These are phyloP conservation scores for Miamiensis avidus DNA, from an alignment of 169 alveolate genomes.

Conservation along the genomic window DNA sequence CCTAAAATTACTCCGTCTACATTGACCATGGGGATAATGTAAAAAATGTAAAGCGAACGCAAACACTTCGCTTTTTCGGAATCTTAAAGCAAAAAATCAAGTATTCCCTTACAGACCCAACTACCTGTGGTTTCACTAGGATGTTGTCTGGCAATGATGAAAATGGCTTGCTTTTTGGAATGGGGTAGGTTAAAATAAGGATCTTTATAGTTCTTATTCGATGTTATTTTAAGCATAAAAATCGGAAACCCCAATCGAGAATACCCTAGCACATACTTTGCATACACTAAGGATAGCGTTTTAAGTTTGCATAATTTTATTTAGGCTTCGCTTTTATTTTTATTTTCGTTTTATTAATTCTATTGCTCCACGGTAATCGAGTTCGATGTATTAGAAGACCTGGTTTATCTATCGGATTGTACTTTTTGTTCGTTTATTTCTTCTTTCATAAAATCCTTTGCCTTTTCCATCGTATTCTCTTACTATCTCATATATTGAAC, in stretches of 20 bases:
- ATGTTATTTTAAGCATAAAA: slow-evolving; percentile 32
- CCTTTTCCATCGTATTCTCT: no score
- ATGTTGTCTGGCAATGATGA: slow-evolving; percentile 59
- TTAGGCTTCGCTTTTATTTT: neutral
- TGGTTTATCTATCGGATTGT: no score
- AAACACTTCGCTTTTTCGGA: slow-evolving; percentile 10
- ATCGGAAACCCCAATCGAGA: slow-evolving; percentile 45
- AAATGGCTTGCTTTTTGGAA: slow-evolving; percentile 34
- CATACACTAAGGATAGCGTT: slow-evolving; percentile 12
- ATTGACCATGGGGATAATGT: slow-evolving; percentile 73
- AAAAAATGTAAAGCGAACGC: slow-evolving; percentile 46
- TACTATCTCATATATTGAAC: no score
- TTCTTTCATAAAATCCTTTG: no score
- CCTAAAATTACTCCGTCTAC: slow-evolving; percentile 82
- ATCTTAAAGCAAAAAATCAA: slow-evolving; percentile 28
- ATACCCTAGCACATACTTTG: slow-evolving; percentile 13
- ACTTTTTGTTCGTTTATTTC: no score
- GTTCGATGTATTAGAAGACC: no score
- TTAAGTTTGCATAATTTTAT: neutral
- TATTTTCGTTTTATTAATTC: no score
- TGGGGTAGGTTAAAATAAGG: neutral
- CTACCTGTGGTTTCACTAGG: slow-evolving; percentile 64
- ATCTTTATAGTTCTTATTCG: slow-evolving; percentile 3
- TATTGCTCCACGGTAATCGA: no score
- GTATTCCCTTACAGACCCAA: slow-evolving; percentile 48